phyloP scores from a whole-genome alignment of 2,329 filamentous ascomycete species.

The Trichoderma sp. region DNA sequence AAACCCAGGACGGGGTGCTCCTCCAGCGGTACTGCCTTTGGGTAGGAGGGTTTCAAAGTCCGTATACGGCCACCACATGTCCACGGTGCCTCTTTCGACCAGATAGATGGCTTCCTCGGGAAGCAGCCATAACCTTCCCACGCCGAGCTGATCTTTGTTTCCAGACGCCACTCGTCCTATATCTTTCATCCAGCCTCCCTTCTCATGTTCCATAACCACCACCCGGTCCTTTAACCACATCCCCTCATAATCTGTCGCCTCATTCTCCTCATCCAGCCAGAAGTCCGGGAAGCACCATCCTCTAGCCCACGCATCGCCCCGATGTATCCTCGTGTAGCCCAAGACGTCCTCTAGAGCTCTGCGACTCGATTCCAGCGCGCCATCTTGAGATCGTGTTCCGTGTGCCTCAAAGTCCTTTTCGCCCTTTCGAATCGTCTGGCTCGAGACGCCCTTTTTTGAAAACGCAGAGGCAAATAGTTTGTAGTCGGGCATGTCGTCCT shows the following conservation, averaged over 20 bases:
- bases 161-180: conserved; percentile 67
- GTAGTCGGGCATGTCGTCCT: conserved; percentile 86
- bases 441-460: conserved; percentile 52
- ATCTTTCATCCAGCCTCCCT: conserved; percentile 71
- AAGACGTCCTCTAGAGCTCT: conserved; percentile 88
- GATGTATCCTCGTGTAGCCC: conserved; percentile 72
- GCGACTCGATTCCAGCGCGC: conserved; percentile 76
- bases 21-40: conserved; percentile 33
- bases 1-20: conserved; percentile 27
- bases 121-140: conserved; percentile 74
- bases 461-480: conserved; percentile 65
- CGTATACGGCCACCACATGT: conserved; percentile 77
- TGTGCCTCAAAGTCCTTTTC: conserved; percentile 98
- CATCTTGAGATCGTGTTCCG: conserved; percentile 78
- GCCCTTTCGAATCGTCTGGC: conserved; percentile 79
- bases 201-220: conserved; percentile 71
- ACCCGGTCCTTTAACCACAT: conserved; percentile 50
- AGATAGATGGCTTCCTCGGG: conserved; percentile 91
- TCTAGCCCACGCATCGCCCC: conserved; percentile 63
- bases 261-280: conserved; percentile 42
- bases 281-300: conserved; percentile 73
- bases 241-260: conserved; percentile 27
- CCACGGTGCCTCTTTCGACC: conserved; percentile 82
- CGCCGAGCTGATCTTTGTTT: conserved; percentile 56
- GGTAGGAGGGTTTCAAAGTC: conserved; percentile 54